Evolutionary conservation across 2,329 filamentous ascomycete genomes (phyloP), one percentile per base, ranked within the genome.

Genomic region (Microdochium trichocladiopsis): DNA sequence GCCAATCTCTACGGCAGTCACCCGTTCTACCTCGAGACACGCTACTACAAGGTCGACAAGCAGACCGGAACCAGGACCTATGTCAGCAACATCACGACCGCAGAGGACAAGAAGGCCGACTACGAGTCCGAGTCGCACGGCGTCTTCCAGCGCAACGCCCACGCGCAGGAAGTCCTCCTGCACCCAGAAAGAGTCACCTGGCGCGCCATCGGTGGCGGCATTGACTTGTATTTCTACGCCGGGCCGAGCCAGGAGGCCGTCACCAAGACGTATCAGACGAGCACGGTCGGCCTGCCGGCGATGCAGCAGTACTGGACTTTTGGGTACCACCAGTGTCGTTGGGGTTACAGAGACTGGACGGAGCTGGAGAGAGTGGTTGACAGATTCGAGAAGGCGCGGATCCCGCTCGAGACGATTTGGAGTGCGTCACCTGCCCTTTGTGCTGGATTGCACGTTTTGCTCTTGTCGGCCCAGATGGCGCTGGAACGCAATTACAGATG

Each of bases 231-330:
- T 66, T 89, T 94, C 69, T 88, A 87, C 61, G 79, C 86, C 12
- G 90, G 90, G 0, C 87, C 88, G 0, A 83, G 77, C 0, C 84
- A 85, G 53, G 74, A 79, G 6, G 79, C 85, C 12, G 83, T 91
- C 23, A 88, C 83, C 16, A 82, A 81, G 63, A 78, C 86, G 37
- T 94, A 93, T 63, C 84, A 88, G 56, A 67, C 71, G 52, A 83
- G 79, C 51, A 79, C 84, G 2, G 73, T 86, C 50, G 88, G 89
- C 0, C 71, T 88, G 4, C 88, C 89, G 1, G 84, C 84, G 0
- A 84, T 93, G 82, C 86, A 92, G 63, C 84, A 88, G 58, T 94
- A 94, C 70, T 93, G 83, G 76, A 83, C 85, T 0, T 82, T 95
- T 55, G 90, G 90, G 1, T 93, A 79, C 63, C 90, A 95, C 58